phyloP scores from a whole-genome alignment of 2,329 filamentous ascomycete species.

The Exophiala calicioides region DNA sequence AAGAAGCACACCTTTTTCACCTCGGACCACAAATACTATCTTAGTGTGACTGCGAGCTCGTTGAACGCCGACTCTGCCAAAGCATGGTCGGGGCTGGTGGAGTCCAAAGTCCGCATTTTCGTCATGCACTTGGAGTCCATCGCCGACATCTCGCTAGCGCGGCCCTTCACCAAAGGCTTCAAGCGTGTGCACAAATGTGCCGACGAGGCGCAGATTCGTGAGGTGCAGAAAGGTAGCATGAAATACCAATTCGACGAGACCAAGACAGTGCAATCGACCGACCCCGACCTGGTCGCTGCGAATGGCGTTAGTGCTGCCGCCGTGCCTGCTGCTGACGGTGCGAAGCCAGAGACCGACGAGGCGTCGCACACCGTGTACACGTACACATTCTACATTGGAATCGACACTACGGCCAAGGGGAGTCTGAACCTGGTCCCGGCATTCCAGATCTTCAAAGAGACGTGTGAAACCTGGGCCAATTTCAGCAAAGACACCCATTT shows the following conservation, averaged over 20 bases:
- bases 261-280: slow-evolving; percentile 53
- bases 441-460: slow-evolving; percentile 82
- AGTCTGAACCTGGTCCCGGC: slow-evolving; percentile 65
- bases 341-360: slow-evolving; percentile 42
- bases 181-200: slow-evolving; percentile 74
- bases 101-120: slow-evolving; percentile 87
- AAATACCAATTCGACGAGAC: slow-evolving; percentile 59
- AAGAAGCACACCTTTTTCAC: slow-evolving; percentile 92
- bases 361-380: slow-evolving; percentile 68
- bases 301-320: slow-evolving; percentile 44
- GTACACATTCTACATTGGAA: slow-evolving; percentile 89
- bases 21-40: slow-evolving; percentile 89
- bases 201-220: slow-evolving; percentile 61
- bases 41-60: slow-evolving; percentile 81
- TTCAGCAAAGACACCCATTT: slow-evolving; percentile 76
- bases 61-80: slow-evolving; percentile 81
- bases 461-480: slow-evolving; percentile 73
- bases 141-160: slow-evolving; percentile 75
- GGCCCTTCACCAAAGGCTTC: slow-evolving; percentile 91
- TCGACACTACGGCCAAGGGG: slow-evolving; percentile 45
- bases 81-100: slow-evolving; percentile 86
- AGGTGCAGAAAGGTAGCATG: slow-evolving; percentile 63
- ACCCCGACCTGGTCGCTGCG: slow-evolving; percentile 52
- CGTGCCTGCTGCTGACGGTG: slow-evolving; percentile 43
- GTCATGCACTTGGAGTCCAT: slow-evolving; percentile 82